phyloP scores from a whole-genome alignment of 345 rosid genomes.

The Leavenworthia alabamica region DNA sequence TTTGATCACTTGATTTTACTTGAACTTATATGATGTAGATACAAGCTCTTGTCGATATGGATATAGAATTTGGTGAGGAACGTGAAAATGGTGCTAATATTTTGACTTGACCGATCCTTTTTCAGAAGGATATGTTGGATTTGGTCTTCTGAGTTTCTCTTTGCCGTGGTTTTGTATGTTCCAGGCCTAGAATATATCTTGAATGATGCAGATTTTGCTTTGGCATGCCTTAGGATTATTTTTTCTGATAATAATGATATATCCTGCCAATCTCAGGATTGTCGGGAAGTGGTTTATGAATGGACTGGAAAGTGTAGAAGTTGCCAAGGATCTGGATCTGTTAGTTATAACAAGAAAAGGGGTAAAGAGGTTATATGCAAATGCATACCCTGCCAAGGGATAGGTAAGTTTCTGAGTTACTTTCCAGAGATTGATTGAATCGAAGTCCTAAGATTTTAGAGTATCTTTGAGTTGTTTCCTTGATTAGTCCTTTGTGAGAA shows the following conservation, averaged over 20 bases:
- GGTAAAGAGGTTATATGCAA: constrained; percentile 83
- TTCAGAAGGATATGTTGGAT: background rate
- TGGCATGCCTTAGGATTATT: background rate
- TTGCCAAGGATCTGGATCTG: constrained; percentile 86
- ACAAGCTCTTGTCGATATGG: background rate
- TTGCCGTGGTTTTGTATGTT: background rate
- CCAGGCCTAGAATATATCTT: background rate
- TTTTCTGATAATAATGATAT: background rate
- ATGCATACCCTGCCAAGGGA: constrained; percentile 82
- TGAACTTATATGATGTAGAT: background rate
- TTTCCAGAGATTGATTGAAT: background rate
- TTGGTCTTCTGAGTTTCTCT: background rate
- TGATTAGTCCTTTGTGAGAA: background rate
- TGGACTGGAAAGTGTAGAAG: constrained; percentile 95
- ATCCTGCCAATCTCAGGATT: constrained; percentile 48
- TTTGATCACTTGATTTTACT: no score
- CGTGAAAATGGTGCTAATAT: background rate
- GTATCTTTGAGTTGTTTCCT: constrained; percentile 1
- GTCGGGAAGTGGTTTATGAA: constrained; percentile 81
- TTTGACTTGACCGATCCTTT: background rate
- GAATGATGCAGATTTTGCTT: background rate
- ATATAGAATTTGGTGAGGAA: background rate
- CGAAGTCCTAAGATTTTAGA: background rate
- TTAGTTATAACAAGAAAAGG: constrained; percentile 74
- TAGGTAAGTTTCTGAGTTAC: constrained; percentile 43